These are phyloP conservation scores for Bacidia gigantensis DNA, from an alignment of 495 filamentous ascomycete species.

Conservation along the genomic window DNA sequence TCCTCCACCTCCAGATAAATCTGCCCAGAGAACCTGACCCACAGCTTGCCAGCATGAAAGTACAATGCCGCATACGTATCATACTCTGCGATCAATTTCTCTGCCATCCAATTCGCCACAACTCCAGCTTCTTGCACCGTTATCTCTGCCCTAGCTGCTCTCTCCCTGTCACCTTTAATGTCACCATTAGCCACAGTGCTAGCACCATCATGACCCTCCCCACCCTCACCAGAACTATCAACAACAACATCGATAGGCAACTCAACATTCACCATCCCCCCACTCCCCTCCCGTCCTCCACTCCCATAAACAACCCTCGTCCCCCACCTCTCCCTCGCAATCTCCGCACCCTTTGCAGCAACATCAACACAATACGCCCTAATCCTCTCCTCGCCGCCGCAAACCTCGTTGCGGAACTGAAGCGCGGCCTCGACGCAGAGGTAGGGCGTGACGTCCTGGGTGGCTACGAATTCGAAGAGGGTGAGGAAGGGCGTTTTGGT, in stretches of 20 bases:
- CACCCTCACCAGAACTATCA: no score
- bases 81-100: slow-evolving; percentile 36
- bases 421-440: slow-evolving; percentile 58
- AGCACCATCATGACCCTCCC: no score
- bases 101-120: slow-evolving; percentile 44
- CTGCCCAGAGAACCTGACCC: slow-evolving; percentile 64
- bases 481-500: slow-evolving; percentile 45
- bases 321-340: slow-evolving; percentile 44
- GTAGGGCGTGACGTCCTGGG: slow-evolving; percentile 56
- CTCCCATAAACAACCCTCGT: slow-evolving; percentile 50
- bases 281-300: slow-evolving; percentile 19
- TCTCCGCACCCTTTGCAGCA: slow-evolving; percentile 43
- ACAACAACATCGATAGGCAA: slow-evolving; percentile 44
- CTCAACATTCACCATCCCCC: slow-evolving; percentile 40
- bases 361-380: slow-evolving; percentile 41
- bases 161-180: no score
- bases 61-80: slow-evolving; percentile 57
- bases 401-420: slow-evolving; percentile 47
- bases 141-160: background rate
- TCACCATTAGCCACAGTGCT: no score
- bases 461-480: slow-evolving; percentile 69
- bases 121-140: background rate
- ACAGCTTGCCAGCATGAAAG: slow-evolving; percentile 43
- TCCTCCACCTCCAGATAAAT: slow-evolving; percentile 63
- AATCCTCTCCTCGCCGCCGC: slow-evolving; percentile 64